These are phyloP conservation scores for Podila epigama DNA, from an alignment of 192 early-diverging fungal genomes.

Conservation along the genomic window DNA sequence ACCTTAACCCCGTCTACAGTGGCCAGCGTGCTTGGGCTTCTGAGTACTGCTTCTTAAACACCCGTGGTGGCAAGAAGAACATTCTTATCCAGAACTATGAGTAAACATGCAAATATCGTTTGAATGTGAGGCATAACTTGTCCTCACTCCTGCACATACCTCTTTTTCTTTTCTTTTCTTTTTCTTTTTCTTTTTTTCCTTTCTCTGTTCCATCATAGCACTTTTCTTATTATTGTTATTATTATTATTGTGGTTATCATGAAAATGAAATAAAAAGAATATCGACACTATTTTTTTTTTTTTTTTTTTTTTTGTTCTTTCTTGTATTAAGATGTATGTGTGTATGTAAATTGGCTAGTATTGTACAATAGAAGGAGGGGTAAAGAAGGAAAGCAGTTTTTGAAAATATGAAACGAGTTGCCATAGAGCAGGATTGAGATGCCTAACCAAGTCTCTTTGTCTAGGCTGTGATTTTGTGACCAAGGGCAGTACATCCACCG, in stretches of 20 bases:
- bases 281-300: not conserved
- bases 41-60: constrained; percentile 48
- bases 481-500: constrained; percentile 22
- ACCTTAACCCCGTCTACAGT: constrained; percentile 25
- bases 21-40: constrained; percentile 14
- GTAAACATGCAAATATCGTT: not conserved
- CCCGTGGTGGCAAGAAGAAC: constrained; percentile 29
- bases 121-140: too few relatives aligned
- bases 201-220: too few relatives aligned
- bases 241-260: not conserved
- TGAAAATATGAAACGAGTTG: not conserved
- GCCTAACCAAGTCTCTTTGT: not conserved
- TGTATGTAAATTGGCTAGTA: not conserved
- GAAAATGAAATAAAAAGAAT: not conserved
- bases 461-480: constrained; percentile 9
- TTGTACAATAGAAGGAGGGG: not conserved
- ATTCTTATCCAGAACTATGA: constrained; percentile 40
- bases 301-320: not conserved
- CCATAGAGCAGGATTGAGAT: not conserved
- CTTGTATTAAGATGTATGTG: not conserved
- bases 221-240: too few relatives aligned
- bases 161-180: too few relatives aligned
- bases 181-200: too few relatives aligned
- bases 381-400: not conserved
- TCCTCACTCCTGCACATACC: too few relatives aligned